phyloP scores from a whole-genome alignment of 805 yeast genomes.

The Nakazawaea siamensis region DNA sequence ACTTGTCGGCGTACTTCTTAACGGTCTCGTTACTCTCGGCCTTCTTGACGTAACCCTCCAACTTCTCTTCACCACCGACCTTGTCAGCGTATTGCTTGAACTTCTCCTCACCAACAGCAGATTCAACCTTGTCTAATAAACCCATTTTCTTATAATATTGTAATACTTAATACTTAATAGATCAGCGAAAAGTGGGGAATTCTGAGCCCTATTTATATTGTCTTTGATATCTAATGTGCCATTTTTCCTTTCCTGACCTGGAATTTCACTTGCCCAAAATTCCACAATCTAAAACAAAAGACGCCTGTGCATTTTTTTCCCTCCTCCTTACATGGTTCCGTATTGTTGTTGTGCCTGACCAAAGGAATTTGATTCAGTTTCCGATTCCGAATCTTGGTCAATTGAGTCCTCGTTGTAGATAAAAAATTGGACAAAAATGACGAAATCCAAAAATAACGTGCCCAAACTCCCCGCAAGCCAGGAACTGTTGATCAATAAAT shows the following conservation, averaged over 20 bases:
- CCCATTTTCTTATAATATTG: too few relatives aligned
- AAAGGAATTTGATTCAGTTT: too few relatives aligned
- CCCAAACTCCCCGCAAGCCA: constrained; percentile 94
- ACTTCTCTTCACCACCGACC: constrained; percentile 10
- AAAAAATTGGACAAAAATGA: constrained; percentile 82
- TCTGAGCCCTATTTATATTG: not conserved
- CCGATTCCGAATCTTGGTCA: not conserved
- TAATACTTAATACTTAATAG: too few relatives aligned
- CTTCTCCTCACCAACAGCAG: constrained; percentile 8
- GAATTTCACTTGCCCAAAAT: too few relatives aligned
- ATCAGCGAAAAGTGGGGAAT: not conserved
- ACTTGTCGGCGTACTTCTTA: constrained; percentile 4
- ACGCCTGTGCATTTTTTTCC: too few relatives aligned
- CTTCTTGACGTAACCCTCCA: constrained; percentile 8
- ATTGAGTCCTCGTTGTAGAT: constrained; percentile 49
- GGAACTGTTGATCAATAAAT: constrained; percentile 73
- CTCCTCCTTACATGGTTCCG: too few relatives aligned
- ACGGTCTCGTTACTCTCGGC: constrained; percentile 7
- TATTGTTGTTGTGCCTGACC: too few relatives aligned
- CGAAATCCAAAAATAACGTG: constrained; percentile 73
- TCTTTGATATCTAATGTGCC: too few relatives aligned
- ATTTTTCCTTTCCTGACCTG: too few relatives aligned
- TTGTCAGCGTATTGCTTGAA: constrained; percentile 9
- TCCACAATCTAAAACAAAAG: too few relatives aligned
- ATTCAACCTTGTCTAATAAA: constrained; percentile 5